A percentile compares a stretch with the other conserved stretches of the same genome.
Evolutionary conservation across 2,329 filamentous ascomycete genomes (phyloP).

Genomic region (Cercospora sesami): DNA sequence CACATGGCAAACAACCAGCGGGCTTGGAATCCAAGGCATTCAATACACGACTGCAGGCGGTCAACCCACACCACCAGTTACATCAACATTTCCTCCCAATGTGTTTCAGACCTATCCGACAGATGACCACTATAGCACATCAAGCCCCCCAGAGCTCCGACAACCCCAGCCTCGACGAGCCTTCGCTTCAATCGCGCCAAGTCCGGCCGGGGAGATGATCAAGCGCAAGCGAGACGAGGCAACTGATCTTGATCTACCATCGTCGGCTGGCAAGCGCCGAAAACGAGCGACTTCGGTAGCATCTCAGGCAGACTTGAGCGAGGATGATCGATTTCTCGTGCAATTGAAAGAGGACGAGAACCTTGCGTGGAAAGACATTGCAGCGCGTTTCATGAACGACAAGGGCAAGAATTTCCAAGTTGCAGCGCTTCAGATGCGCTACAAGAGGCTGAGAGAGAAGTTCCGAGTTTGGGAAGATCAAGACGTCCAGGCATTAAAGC

Average conservation of each 20-base stretch:
- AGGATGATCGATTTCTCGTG: conserved; percentile 54
- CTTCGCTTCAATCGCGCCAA: conserved; percentile 49
- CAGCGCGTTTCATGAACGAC: conserved; percentile 51
- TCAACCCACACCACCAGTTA: conserved; percentile 34
- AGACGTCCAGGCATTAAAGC: conserved; percentile 51
- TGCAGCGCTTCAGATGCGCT: conserved; percentile 56
- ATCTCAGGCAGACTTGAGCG: conserved; percentile 47
- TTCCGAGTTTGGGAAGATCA: conserved; percentile 55
- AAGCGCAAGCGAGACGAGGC: conserved; percentile 45
- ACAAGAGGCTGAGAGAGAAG: conserved; percentile 53
- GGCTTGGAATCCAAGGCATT: conserved; percentile 44
- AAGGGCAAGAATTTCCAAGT: conserved; percentile 53
- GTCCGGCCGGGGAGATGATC: conserved; percentile 40
- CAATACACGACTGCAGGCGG: conserved; percentile 37
- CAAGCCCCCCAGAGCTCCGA: conserved; percentile 34
- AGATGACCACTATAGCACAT: conserved; percentile 34
- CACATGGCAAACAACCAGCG: conserved; percentile 41
- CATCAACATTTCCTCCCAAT: conserved; percentile 40
- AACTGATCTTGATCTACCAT: conserved; percentile 29
- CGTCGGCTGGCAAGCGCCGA: conserved; percentile 40
- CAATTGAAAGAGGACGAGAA: conserved; percentile 54
- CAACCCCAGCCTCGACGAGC: conserved; percentile 45
- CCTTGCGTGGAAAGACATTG: conserved; percentile 58
- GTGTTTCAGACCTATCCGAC: conserved; percentile 35
- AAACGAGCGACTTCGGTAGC: conserved; percentile 42